These are phyloP conservation scores for Vitis rotundifolia DNA, from an alignment of 164 flowering plant genomes.

Conservation along the genomic window DNA sequence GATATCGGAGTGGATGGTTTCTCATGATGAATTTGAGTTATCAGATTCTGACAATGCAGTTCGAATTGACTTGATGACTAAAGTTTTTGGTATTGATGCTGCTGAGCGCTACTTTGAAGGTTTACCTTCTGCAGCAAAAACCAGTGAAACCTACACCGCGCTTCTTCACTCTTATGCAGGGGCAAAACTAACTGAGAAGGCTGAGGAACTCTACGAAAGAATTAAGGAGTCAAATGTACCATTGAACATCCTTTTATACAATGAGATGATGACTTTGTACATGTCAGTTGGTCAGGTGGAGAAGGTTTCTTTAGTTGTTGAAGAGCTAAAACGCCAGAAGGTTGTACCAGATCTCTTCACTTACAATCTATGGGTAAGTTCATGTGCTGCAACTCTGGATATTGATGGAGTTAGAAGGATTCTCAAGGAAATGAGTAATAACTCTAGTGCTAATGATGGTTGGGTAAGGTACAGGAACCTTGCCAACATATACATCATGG, in stretches of 20 bases:
- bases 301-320: constrained; percentile 65
- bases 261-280: constrained; percentile 95
- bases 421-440: constrained; percentile 66
- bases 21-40: constrained; percentile 55
- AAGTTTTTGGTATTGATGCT: constrained; percentile 83
- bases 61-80: constrained; percentile 75
- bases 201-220: constrained; percentile 60
- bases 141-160: constrained; percentile 83
- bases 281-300: constrained; percentile 81
- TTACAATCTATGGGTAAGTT: constrained; percentile 86
- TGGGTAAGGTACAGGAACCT: constrained; percentile 68
- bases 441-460: constrained; percentile 43
- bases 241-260: constrained; percentile 66
- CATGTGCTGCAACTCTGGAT: constrained; percentile 72
- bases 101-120: constrained; percentile 87
- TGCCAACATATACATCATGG: constrained; percentile 51
- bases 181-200: constrained; percentile 62
- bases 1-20: constrained; percentile 95
- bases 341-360: constrained; percentile 78
- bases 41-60: constrained; percentile 71
- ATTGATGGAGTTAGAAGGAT: constrained; percentile 57
- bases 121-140: constrained; percentile 56
- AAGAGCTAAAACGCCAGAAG: constrained; percentile 57
- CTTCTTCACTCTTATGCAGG: constrained; percentile 87
- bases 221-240: constrained; percentile 51